phyloP scores from a whole-genome alignment of 768 basidiomycete genomes.

The Rhodotorula toruloides region DNA sequence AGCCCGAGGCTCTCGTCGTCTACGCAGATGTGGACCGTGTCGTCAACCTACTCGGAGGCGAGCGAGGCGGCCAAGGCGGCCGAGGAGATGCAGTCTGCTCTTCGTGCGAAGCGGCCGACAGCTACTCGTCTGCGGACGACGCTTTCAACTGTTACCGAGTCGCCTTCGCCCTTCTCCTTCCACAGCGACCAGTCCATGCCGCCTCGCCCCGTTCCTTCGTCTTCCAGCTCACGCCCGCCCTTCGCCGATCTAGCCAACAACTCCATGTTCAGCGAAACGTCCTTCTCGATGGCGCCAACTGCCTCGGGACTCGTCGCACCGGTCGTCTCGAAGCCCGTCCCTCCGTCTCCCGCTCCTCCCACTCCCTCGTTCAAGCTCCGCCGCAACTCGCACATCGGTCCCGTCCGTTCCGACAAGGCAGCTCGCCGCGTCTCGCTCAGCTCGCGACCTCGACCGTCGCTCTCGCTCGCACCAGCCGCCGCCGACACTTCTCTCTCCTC shows the following conservation, averaged over 20 bases:
- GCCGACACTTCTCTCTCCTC: slow-evolving; percentile 2
- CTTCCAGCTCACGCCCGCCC: slow-evolving; percentile 6
- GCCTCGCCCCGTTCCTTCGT: background rate
- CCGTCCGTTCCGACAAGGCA: slow-evolving; percentile 28
- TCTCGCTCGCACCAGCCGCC: background rate
- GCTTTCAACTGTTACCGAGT: slow-evolving; percentile 15
- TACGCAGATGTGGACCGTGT: slow-evolving; percentile 24
- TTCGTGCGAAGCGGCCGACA: background rate
- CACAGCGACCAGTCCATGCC: slow-evolving; percentile 8
- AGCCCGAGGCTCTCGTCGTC: slow-evolving; percentile 3
- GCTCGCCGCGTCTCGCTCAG: slow-evolving; percentile 23
- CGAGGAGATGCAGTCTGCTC: slow-evolving; percentile 26
- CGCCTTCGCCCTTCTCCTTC: slow-evolving; percentile 20
- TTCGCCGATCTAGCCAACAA: slow-evolving; percentile 29
- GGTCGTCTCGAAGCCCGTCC: slow-evolving; percentile 15
- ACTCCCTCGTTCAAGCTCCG: slow-evolving; percentile 7
- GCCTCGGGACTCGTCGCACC: slow-evolving; percentile 29
- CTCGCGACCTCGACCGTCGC: background rate
- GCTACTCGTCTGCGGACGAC: background rate
- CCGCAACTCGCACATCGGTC: slow-evolving; percentile 34
- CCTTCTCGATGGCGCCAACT: slow-evolving; percentile 27
- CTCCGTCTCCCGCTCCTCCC: background rate
- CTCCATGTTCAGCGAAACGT: background rate
- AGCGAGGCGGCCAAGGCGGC: slow-evolving; percentile 22
- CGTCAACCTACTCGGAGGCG: background rate